phyloP scores from a whole-genome alignment of 1,284 basidiomycete genomes.

The Schizophyllum amplum region DNA sequence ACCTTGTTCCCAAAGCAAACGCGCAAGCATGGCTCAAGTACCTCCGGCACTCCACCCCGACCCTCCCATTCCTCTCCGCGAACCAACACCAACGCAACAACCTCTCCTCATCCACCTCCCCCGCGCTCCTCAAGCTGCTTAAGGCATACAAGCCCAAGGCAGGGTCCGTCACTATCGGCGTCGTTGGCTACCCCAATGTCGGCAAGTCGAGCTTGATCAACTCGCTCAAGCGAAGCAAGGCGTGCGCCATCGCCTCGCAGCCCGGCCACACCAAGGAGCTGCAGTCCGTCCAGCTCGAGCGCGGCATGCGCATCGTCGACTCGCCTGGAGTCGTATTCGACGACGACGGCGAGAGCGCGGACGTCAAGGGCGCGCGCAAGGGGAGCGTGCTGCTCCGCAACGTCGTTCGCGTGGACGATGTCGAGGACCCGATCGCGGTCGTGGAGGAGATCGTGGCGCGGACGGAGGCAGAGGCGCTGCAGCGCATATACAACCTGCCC shows the following conservation, averaged over 20 bases:
- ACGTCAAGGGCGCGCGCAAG: conserved; percentile 46
- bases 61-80: conserved; percentile 89
- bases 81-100: conserved; percentile 83
- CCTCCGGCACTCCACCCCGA: conserved; percentile 87
- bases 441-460: conserved; percentile 81
- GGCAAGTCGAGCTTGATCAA: conserved; percentile 97
- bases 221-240: conserved; percentile 84
- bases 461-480: conserved; percentile 61
- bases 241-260: conserved; percentile 89
- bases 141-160: conserved; percentile 85
- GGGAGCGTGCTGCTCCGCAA: conserved; percentile 80
- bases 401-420: conserved; percentile 87
- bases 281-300: conserved; percentile 91
- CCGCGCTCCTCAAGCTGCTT: conserved; percentile 77
- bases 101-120: conserved; percentile 71
- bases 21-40: conserved; percentile 88
- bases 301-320: conserved; percentile 88
- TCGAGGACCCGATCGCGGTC: conserved; percentile 85
- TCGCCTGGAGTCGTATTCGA: conserved; percentile 96
- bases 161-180: conserved; percentile 80
- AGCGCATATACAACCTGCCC: conserved; percentile 80
- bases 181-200: conserved; percentile 97
- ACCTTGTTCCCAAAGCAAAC: conserved; percentile 85
- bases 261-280: conserved; percentile 93
- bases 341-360: conserved; percentile 46